Base-by-base conservation (phyloP, 1,139 yeast species). In the Citeromyces hawaiiensis region DNA sequence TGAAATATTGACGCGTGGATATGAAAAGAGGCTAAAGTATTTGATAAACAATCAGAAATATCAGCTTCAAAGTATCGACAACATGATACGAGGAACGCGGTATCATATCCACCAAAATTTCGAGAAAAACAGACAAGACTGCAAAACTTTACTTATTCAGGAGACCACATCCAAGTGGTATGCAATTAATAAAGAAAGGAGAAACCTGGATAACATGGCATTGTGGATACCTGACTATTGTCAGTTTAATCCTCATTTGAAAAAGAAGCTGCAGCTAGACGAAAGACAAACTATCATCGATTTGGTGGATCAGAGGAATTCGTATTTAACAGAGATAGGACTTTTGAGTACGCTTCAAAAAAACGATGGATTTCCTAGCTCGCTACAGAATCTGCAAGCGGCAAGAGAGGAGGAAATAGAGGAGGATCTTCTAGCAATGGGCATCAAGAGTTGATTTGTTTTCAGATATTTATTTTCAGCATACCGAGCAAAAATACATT, bases 101-200 rank as follows among this genome's bases (percentile, higher is more conserved):
- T 81, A 83, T 4, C 73, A 80, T 42, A 72, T 86, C 35, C 96
- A 88, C 55, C 97, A 91, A 57, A 86, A 87, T 55, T 87, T 74
- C 55, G 61, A 75, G 54, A 82, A 81, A 51, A 71, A 74, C 45
- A 63, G 75, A 37, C 76, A 79, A 51, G 94, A 87, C 53, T 59
- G 72, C 38, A 81, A 88, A 46, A 70, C 71, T 43, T 64, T 67
- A 31, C 66, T 86, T 65, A 69, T 91, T 40, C 68, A 74, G 43
- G 70, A 75, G 15, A 83, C 95, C 4, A 88, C 97, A 1, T 75
- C 83, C 38, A 70, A 76, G 48, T 91, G 98, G 97, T 91, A 91
- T 61, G 81, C 83, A 48, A 83, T 88, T 51, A 88, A 88, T 58
- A 76, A 81, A 51, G 98, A 91, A 56, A 69, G 97, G 48, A 72